A percentile compares a stretch with the other conserved stretches of the same genome.
Evolutionary conservation across 2,329 filamentous ascomycete species (phyloP).

Genomic region (Trichophyton mentagrophytes): DNA sequence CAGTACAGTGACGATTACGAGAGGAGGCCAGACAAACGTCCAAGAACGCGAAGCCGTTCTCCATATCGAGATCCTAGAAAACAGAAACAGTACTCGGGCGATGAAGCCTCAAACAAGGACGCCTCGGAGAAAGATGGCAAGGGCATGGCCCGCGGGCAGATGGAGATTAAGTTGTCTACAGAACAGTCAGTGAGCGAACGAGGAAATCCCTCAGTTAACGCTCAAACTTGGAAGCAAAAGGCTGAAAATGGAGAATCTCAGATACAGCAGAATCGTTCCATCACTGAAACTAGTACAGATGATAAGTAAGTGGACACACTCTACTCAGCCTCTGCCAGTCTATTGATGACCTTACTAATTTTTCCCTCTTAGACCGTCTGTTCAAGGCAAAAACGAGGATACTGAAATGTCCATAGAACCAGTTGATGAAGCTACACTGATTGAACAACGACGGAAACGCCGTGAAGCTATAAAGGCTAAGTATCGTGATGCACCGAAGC

Average conservation of each 20-base stretch:
- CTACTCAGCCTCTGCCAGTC: background rate
- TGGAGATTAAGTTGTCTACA: constrained; percentile 38
- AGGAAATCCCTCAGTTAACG: constrained; percentile 47
- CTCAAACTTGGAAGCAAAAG: constrained; percentile 48
- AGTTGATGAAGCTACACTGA: constrained; percentile 69
- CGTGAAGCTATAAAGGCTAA: constrained; percentile 78
- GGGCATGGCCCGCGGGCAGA: constrained; percentile 3
- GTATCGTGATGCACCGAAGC: constrained; percentile 56
- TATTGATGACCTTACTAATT: constrained; percentile 4
- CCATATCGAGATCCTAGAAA: constrained; percentile 30
- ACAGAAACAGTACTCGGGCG: constrained; percentile 26
- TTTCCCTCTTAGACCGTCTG: constrained; percentile 5
- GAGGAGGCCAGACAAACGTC: constrained; percentile 41
- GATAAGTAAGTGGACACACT: constrained; percentile 29
- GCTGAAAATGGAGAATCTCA: constrained; percentile 56
- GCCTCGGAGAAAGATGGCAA: constrained; percentile 8
- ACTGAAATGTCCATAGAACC: constrained; percentile 39
- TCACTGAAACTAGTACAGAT: constrained; percentile 22
- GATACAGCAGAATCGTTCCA: constrained; percentile 39
- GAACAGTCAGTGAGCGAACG: constrained; percentile 53
- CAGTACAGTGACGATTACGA: constrained; percentile 41
- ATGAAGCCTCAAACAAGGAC: constrained; percentile 23
- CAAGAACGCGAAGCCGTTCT: constrained; percentile 43
- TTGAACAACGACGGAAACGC: constrained; percentile 71
- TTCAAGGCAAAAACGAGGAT: constrained; percentile 16